These are phyloP conservation scores for Neoascochyta sp. DNA, from an alignment of 2,329 filamentous ascomycete genomes.

Conservation along the genomic window DNA sequence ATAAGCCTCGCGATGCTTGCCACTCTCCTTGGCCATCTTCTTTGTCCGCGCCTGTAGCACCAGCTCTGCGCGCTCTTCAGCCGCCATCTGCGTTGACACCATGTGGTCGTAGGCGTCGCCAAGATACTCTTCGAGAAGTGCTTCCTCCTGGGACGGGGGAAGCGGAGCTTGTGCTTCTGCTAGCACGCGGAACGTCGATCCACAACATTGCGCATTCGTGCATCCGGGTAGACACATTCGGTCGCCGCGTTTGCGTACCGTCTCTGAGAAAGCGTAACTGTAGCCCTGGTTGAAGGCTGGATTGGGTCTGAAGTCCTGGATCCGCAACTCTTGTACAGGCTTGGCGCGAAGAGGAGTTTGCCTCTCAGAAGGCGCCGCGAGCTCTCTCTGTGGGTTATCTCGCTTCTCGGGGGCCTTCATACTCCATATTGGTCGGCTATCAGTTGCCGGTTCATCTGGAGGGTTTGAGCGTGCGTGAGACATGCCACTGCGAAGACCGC, in stretches of 20 bases:
- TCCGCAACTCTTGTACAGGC: constrained; percentile 54
- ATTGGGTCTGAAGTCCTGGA: constrained; percentile 80
- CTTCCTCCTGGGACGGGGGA: constrained; percentile 35
- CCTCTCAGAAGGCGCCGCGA: constrained; percentile 4
- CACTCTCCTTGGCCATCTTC: constrained; percentile 68
- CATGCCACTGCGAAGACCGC: constrained; percentile 1
- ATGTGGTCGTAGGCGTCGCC: constrained; percentile 41
- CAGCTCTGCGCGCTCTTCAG: constrained; percentile 60
- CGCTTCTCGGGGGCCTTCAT: constrained; percentile 16
- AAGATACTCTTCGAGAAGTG: constrained; percentile 54
- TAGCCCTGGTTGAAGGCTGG: constrained; percentile 66
- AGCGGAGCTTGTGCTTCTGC: constrained; percentile 45
- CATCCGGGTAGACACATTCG: constrained; percentile 72
- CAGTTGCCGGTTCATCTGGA: constrained; percentile 9
- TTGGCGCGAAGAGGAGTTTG: constrained; percentile 48
- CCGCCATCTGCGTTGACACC: constrained; percentile 48
- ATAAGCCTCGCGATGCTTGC: constrained; percentile 73
- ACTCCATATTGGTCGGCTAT: constrained; percentile 21
- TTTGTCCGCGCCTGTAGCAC: constrained; percentile 73
- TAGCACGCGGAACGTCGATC: constrained; percentile 64
- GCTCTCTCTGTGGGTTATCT: constrained; percentile 7
- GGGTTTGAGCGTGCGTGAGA: constrained; percentile 5
- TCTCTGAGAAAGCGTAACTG: constrained; percentile 69
- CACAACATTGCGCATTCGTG: constrained; percentile 71
- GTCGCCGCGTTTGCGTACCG: constrained; percentile 66